These are phyloP conservation scores for Saccharomycopsis oosterbeekiorum DNA, from an alignment of 805 yeast genomes.

Conservation along the genomic window DNA sequence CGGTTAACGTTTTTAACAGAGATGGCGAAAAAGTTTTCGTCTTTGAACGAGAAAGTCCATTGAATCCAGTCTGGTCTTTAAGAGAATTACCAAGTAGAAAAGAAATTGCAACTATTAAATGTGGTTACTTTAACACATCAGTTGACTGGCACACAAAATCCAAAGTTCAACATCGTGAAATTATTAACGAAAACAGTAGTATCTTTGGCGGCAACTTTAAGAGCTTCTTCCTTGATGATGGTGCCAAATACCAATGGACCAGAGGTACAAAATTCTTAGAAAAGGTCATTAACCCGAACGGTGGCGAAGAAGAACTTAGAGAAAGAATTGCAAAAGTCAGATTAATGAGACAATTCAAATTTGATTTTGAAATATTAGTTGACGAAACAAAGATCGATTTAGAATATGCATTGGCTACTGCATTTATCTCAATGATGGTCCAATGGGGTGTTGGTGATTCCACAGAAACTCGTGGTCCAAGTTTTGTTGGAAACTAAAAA, in stretches of 20 bases:
- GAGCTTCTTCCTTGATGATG: constrained; percentile 42
- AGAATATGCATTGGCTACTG: constrained; percentile 51
- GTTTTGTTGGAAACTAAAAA: constrained; percentile 22
- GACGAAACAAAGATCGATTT: constrained; percentile 39
- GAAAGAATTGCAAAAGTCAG: constrained; percentile 45
- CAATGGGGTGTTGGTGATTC: constrained; percentile 53
- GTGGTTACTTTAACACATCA: constrained; percentile 36
- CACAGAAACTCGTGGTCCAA: constrained; percentile 47
- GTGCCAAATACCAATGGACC: constrained; percentile 47
- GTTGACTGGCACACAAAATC: constrained; percentile 40
- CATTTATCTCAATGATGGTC: constrained; percentile 52
- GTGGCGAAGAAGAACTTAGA: constrained; percentile 45
- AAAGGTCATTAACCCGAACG: constrained; percentile 43
- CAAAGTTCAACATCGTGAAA: constrained; percentile 36
- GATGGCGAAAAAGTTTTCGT: constrained; percentile 35
- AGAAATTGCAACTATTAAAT: constrained; percentile 42
- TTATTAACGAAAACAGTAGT: constrained; percentile 29
- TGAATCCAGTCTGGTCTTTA: constrained; percentile 45
- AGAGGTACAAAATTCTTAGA: constrained; percentile 43
- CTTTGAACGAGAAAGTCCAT: constrained; percentile 40
- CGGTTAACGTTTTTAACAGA: constrained; percentile 40
- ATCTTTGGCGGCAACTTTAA: constrained; percentile 31
- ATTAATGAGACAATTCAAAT: constrained; percentile 46
- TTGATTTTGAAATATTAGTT: constrained; percentile 48
- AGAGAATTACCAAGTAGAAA: constrained; percentile 33